These are phyloP conservation scores for Plectosphaerella plurivora DNA, from an alignment of 2,329 filamentous ascomycete species.

Conservation along the genomic window DNA sequence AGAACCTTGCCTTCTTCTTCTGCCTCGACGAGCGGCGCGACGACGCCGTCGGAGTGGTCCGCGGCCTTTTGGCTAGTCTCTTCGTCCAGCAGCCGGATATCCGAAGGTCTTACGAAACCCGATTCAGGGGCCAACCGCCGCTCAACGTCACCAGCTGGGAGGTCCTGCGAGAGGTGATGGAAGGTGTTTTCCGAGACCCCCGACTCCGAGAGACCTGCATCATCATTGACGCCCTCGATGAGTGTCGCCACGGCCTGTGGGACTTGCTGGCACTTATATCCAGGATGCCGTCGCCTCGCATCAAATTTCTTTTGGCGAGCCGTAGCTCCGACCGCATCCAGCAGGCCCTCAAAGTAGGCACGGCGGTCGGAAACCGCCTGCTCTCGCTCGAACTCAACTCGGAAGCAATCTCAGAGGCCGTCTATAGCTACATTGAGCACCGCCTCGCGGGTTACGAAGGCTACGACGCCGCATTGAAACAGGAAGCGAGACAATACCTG, in stretches of 20 bases:
- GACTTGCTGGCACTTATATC: not conserved
- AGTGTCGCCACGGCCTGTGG: conserved; percentile 7
- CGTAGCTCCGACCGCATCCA: conserved; percentile 17
- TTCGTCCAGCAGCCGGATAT: conserved; percentile 24
- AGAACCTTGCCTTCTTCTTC: conserved; percentile 28
- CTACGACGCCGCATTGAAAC: conserved; percentile 6
- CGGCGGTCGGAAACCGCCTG: not conserved
- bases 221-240: conserved; percentile 22
- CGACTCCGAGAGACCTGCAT: conserved; percentile 11
- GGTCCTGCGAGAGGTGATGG: not conserved
- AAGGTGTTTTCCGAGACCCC: not conserved
- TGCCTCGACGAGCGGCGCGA: conserved; percentile 32
- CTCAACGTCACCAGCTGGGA: not conserved
- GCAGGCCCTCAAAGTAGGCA: not conserved
- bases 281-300: not conserved
- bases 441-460: not conserved
- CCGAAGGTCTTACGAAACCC: not conserved
- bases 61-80: conserved; percentile 36
- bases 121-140: not conserved
- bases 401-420: conserved; percentile 15
- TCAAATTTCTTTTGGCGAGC: conserved; percentile 1
- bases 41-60: conserved; percentile 31
- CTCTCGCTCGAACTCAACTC: conserved; percentile 2
- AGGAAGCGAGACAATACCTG: conserved; percentile 10
- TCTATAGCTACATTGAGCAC: not conserved